Conservation (phyloP, 2,329 filamentous ascomycete species). For the Zalaria obscura region DNA sequence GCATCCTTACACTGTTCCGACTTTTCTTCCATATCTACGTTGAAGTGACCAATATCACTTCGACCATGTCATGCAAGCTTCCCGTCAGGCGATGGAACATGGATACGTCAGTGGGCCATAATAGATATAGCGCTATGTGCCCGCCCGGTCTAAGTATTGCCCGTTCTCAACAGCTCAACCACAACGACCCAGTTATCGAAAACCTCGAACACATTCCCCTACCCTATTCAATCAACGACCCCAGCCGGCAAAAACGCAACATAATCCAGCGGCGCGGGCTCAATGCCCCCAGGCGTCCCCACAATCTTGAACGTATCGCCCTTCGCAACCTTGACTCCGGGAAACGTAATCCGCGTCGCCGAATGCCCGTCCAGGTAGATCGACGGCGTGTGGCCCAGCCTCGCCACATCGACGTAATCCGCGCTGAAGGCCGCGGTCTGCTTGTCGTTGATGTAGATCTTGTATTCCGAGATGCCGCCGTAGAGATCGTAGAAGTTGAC, state of each 20-base stretch:
- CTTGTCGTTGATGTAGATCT: constrained; percentile 38
- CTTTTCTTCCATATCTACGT: too few species aligned
- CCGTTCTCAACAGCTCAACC: too few species aligned
- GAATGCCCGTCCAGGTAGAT: constrained; percentile 50
- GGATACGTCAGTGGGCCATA: too few species aligned
- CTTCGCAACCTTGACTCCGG: constrained; percentile 31
- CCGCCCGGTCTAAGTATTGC: too few species aligned
- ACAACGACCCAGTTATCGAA: too few species aligned
- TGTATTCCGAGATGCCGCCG: constrained; percentile 42
- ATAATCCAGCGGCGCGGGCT: constrained; percentile 55
- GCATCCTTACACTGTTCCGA: too few species aligned
- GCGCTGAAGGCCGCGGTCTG: constrained; percentile 40
- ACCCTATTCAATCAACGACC: constrained; percentile 44
- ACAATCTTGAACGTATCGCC: constrained; percentile 42
- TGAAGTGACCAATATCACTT: too few species aligned
- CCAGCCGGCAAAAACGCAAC: constrained; percentile 46
- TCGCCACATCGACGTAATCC: constrained; percentile 43
- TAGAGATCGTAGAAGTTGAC: constrained; percentile 54
- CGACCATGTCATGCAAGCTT: too few species aligned
- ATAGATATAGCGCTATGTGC: too few species aligned
- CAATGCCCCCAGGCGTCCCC: constrained; percentile 43
- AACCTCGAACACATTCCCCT: too few species aligned
- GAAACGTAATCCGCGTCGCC: constrained; percentile 48
- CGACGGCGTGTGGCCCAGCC: constrained; percentile 43
- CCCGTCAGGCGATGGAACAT: too few species aligned